Conservation (phyloP, 2,329 filamentous ascomycete genomes). For the Botrytis medusae region DNA sequence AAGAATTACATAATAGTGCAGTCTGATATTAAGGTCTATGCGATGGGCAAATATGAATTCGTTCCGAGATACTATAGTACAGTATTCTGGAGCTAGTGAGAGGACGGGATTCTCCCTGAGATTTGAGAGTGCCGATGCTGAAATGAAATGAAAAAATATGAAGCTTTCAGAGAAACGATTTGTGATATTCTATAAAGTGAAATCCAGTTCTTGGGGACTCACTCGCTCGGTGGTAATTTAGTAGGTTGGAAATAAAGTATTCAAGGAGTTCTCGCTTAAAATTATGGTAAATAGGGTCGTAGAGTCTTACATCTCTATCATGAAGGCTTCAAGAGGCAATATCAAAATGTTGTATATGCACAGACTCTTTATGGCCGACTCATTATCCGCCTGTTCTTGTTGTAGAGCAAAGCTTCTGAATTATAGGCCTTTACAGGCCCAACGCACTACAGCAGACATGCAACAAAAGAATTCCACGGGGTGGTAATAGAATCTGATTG, state of each 20-base stretch:
- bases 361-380: background rate
- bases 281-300: no score
- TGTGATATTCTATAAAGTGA: no score
- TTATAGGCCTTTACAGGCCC: background rate
- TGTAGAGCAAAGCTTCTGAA: background rate
- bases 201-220: background rate
- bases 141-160: background rate
- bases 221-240: no score
- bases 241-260: no score
- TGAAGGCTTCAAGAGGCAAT: background rate
- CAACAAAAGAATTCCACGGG: background rate
- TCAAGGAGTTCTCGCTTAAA: no score
- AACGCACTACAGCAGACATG: background rate
- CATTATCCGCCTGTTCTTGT: background rate
- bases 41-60: background rate
- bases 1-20: background rate
- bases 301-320: background rate
- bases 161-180: background rate
- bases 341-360: accelerated
- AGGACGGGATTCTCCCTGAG: background rate
- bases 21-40: background rate
- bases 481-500: background rate
- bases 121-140: background rate
- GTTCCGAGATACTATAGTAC: background rate
- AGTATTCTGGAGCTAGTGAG: background rate